Evolutionary conservation across 2,329 filamentous ascomycete species (phyloP).

Genomic region (Dactylella cylindrospora): DNA sequence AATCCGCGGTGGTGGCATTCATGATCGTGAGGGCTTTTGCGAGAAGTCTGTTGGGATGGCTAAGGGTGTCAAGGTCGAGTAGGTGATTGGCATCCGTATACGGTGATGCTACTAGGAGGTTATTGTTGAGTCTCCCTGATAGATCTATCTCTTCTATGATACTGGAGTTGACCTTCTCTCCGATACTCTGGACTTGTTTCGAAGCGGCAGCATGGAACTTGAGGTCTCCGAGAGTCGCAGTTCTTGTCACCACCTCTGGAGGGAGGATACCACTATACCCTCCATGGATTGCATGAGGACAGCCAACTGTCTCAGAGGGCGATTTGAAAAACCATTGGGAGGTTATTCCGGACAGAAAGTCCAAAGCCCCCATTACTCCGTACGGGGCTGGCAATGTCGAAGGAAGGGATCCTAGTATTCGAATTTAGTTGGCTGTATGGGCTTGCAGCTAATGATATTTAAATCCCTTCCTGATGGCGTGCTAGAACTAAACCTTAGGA

Average conservation of each 20-base stretch:
- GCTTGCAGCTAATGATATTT: no score
- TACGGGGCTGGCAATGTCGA: no score
- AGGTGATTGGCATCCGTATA: slow-evolving; percentile 72
- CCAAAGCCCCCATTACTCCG: slow-evolving; percentile 24
- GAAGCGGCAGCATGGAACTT: slow-evolving; percentile 23
- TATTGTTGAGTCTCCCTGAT: slow-evolving; percentile 7
- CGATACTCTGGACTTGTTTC: slow-evolving; percentile 20
- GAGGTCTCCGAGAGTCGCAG: slow-evolving; percentile 10
- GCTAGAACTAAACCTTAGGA: no score
- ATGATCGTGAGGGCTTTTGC: slow-evolving; percentile 70
- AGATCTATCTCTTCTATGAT: slow-evolving; percentile 34
- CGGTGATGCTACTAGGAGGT: slow-evolving; percentile 61
- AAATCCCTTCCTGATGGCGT: no score
- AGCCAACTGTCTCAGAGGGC: not conserved
- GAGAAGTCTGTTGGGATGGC: slow-evolving; percentile 67
- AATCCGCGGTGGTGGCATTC: slow-evolving; percentile 65
- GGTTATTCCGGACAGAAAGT: slow-evolving; percentile 21
- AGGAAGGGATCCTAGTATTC: no score
- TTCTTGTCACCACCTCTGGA: slow-evolving; percentile 15
- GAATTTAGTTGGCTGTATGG: no score
- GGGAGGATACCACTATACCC: slow-evolving; percentile 12
- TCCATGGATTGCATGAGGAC: slow-evolving; percentile 6
- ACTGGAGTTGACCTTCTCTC: slow-evolving; percentile 17
- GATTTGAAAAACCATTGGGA: slow-evolving; percentile 28
- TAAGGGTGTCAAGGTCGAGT: slow-evolving; percentile 69